Base-by-base conservation (phyloP, 441 rosid species). In the Aleurites moluccanus region DNA sequence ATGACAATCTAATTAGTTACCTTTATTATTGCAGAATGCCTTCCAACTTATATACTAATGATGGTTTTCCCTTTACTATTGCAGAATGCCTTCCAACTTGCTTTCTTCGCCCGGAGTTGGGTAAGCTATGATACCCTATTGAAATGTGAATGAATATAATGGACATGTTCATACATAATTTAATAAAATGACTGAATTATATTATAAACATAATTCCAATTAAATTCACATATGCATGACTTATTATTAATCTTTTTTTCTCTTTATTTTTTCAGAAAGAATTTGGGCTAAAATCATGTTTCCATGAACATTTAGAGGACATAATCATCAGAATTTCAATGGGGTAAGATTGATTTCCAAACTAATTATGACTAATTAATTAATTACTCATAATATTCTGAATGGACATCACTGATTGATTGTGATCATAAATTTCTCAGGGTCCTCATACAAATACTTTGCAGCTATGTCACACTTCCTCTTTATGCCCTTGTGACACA, bases 381-480 rank as follows among this genome's bases (percentile, higher is more conserved):
- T 18, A 27, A 28, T 27, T 11, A 4, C 5, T 33, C 10, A 2
- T 61, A 47, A 56, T 70, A 7, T 49, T 25, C 8, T 70, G 59
- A n/a, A 33, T n/a, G 16, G 6, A 50, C 16, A 38, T 47, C 13
- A 44, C 21, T 50, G 23, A 15, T 55, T 63, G 6, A 8, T 53
- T 28, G 13, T 73, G 63, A 70, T 62, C 1, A 30, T 80, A 15
- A 56, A 73, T 11, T 67, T 69, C 59, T 21, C 88, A 93, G 94
- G 88, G 85, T 90, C 42, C 42, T 93, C 35, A 84, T 87, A 75
- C 96, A 93, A 72, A 79, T 91, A 67, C 64, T 90, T 10, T 93
- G 98, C 88, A 91, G 98, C 80, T 93, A 93, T 64, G 91, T 93
- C 75, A 91, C 92, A 14, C 87, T 93, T 55, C 98, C 98, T 60